Evolutionary conservation across 2,329 filamentous ascomycete species (phyloP).

Genomic region (Seiridium unicorne): DNA sequence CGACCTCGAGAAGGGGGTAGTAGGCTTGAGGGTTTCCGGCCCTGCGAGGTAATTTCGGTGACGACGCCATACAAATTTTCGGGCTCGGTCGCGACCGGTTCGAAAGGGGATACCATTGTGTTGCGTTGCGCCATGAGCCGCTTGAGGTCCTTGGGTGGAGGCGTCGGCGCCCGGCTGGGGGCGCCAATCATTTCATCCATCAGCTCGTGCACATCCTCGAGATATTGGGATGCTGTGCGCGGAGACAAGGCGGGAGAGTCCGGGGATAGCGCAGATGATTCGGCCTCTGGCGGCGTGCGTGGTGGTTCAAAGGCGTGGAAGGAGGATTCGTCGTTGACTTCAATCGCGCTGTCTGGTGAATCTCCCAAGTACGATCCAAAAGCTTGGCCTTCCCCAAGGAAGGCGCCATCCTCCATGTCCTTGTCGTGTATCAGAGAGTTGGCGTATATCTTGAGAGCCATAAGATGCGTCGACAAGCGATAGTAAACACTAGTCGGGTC

Average conservation of each 20-base stretch:
- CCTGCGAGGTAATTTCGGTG: constrained; percentile 22
- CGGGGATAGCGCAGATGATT: not conserved
- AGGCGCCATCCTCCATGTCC: constrained; percentile 17
- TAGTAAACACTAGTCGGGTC: constrained; percentile 68
- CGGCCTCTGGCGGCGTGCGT: not conserved
- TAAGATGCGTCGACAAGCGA: constrained; percentile 66
- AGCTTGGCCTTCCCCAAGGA: constrained; percentile 21
- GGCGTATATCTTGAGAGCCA: constrained; percentile 66
- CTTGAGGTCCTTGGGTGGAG: constrained; percentile 29
- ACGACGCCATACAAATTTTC: constrained; percentile 19
- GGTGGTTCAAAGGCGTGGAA: constrained; percentile 14
- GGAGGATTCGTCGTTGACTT: constrained; percentile 28
- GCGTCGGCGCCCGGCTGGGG: constrained; percentile 29
- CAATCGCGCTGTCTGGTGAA: constrained; percentile 39
- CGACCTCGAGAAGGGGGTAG: constrained; percentile 2
- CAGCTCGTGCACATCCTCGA: constrained; percentile 27
- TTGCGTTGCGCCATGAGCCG: constrained; percentile 22
- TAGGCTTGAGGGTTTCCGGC: constrained; percentile 1
- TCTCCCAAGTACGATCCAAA: constrained; percentile 32
- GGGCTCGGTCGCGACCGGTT: constrained; percentile 12
- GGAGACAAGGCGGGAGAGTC: not conserved
- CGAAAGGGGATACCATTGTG: constrained; percentile 23
- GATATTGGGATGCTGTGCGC: constrained; percentile 15
- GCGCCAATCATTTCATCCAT: constrained; percentile 17
- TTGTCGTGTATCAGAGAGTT: constrained; percentile 19